A percentile compares a stretch with the other conserved stretches of the same genome.
These are phyloP conservation scores for Solanum aculeatissimum DNA, from an alignment of 305 asterid genomes.

Conservation along the genomic window DNA sequence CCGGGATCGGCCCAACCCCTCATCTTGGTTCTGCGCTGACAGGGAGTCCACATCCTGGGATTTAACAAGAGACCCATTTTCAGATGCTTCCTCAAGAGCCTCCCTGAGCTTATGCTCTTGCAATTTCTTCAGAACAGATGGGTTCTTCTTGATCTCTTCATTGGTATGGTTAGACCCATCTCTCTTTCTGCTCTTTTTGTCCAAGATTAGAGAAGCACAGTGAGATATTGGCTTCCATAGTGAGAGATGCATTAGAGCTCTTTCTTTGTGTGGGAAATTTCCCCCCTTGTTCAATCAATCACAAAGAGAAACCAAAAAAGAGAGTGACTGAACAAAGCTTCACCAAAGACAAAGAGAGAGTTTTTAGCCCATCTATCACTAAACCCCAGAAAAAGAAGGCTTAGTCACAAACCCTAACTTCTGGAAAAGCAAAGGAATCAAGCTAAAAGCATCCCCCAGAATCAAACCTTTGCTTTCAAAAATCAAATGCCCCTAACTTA, in stretches of 20 bases:
- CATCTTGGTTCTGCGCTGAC: conserved; percentile 49
- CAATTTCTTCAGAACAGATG: conserved; percentile 60
- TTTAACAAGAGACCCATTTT: conserved; percentile 77
- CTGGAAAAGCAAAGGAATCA: conserved; percentile 57
- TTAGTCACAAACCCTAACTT: conserved; percentile 33
- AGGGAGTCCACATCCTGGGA: conserved; percentile 76
- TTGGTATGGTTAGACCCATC: conserved; percentile 40
- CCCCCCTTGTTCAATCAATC: conserved; percentile 7
- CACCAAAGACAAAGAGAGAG: conserved; percentile 10
- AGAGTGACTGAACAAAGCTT: conserved; percentile 9
- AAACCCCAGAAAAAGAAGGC: conserved; percentile 32
- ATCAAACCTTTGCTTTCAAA: conserved; percentile 57
- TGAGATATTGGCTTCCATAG: conserved; percentile 95
- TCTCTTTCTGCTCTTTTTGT: conserved; percentile 75
- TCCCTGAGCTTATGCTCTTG: conserved; percentile 88
- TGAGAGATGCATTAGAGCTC: conserved; percentile 83
- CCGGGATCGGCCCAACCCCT: conserved; percentile 70
- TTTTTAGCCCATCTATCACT: conserved; percentile 39
- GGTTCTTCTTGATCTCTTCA: conserved; percentile 45
- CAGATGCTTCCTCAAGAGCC: conserved; percentile 98
- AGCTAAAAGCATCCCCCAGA: conserved; percentile 50
- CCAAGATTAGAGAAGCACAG: conserved; percentile 86
- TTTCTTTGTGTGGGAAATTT: background rate
- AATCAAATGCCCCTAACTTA: conserved; percentile 24
- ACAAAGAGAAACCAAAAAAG: conserved; percentile 14